A percentile compares a stretch with the other conserved stretches of the same genome.
phyloP scores from a whole-genome alignment of 2,329 filamentous ascomycete species.

The Trichoderma pleuroti region DNA sequence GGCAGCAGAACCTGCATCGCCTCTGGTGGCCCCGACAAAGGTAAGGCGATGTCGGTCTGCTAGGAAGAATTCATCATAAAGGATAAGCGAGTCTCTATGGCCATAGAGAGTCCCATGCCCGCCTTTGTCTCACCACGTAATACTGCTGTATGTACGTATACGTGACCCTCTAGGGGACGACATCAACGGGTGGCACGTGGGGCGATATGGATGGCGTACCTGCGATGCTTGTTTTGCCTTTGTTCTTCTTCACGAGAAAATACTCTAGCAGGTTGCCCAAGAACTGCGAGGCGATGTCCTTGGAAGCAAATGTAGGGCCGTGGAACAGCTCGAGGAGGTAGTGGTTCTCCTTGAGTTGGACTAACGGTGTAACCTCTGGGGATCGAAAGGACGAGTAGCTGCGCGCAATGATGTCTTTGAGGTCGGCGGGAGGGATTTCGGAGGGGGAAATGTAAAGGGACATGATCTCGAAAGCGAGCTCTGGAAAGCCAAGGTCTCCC shows the following conservation, averaged over 20 bases:
- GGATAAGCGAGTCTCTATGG: constrained; percentile 2
- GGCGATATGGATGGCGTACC: constrained; percentile 34
- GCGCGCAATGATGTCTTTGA: constrained; percentile 76
- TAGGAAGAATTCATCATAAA: constrained; percentile 20
- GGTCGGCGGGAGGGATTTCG: constrained; percentile 77
- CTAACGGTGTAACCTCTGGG: constrained; percentile 67
- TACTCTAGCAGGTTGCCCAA: constrained; percentile 95
- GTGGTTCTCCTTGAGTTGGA: constrained; percentile 71
- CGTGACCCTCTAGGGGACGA: not conserved
- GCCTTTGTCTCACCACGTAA: not conserved
- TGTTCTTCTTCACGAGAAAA: constrained; percentile 71
- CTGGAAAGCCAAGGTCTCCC: constrained; percentile 73
- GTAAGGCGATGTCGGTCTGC: constrained; percentile 73
- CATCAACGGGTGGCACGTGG: not conserved
- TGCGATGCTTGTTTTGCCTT: constrained; percentile 57
- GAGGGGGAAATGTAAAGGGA: constrained; percentile 79
- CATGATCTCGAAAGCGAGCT: constrained; percentile 81
- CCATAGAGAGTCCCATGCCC: not conserved
- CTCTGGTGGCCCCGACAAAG: constrained; percentile 81
- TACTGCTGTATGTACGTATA: constrained; percentile 2
- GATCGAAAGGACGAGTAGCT: constrained; percentile 85
- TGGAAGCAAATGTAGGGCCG: constrained; percentile 92
- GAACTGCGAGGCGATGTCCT: constrained; percentile 84
- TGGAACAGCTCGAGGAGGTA: constrained; percentile 94
- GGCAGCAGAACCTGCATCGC: constrained; percentile 88